phyloP scores from a whole-genome alignment of 2,329 filamentous ascomycete genomes.

The Colletotrichum navitas region DNA sequence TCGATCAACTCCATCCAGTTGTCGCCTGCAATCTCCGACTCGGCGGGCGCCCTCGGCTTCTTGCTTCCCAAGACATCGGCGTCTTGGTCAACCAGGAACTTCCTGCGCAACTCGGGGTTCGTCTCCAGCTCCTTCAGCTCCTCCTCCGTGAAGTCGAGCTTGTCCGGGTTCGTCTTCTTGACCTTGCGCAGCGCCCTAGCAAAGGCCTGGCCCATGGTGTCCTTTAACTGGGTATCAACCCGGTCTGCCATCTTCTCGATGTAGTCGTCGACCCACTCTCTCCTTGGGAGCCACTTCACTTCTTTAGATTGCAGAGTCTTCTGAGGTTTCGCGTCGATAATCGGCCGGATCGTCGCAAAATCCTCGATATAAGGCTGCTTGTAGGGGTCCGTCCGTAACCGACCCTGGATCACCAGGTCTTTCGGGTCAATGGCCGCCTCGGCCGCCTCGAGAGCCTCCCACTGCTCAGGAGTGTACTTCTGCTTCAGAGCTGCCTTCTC shows the following conservation, averaged over 20 bases:
- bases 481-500: conserved; percentile 73
- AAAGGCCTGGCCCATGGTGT: conserved; percentile 58
- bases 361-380: conserved; percentile 84
- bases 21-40: not conserved
- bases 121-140: conserved; percentile 58
- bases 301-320: conserved; percentile 64
- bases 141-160: conserved; percentile 69
- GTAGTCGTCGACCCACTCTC: conserved; percentile 73
- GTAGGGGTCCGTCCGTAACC: conserved; percentile 79
- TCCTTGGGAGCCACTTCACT: conserved; percentile 68
- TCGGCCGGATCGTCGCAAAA: conserved; percentile 80
- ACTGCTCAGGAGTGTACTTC: conserved; percentile 84
- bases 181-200: conserved; percentile 57
- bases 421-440: conserved; percentile 80
- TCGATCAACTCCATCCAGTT: conserved; percentile 43
- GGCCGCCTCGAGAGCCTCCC: conserved; percentile 84
- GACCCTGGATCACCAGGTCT: conserved; percentile 81
- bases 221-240: conserved; percentile 58
- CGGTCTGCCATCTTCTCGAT: conserved; percentile 59
- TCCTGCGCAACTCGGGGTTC: conserved; percentile 55
- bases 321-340: conserved; percentile 77
- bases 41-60: conserved; percentile 20
- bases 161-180: conserved; percentile 56
- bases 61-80: conserved; percentile 18
- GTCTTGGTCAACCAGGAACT: conserved; percentile 51